Conservation (phyloP, 1,284 basidiomycete species). For the Blastosporella zonata region DNA sequence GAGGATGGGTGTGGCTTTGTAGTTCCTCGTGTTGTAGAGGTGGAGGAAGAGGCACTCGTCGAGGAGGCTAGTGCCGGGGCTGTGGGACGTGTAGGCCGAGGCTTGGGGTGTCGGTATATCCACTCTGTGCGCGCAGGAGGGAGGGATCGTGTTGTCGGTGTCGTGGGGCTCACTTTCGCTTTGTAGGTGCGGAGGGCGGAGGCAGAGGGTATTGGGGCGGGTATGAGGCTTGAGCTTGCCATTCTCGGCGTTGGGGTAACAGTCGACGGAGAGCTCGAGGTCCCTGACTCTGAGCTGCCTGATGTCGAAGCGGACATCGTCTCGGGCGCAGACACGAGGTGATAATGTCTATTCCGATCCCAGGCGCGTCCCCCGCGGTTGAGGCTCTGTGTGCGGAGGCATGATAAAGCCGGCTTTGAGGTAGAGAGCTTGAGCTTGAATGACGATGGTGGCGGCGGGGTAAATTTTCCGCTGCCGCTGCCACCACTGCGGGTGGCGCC, state of each 20-base stretch:
- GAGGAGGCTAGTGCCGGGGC: not conserved
- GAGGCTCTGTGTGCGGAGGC: conserved; percentile 2
- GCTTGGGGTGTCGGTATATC: conserved; percentile 45
- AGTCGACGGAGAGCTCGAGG: conserved; percentile 10
- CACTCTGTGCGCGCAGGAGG: conserved; percentile 22
- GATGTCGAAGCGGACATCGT: conserved; percentile 1
- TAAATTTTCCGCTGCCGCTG: not conserved
- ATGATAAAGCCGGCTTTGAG: conserved; percentile 2
- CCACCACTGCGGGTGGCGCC: not conserved
- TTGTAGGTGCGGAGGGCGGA: conserved; percentile 11
- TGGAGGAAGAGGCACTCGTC: conserved; percentile 15
- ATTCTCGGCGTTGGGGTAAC: conserved; percentile 1
- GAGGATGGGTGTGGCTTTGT: conserved; percentile 10
- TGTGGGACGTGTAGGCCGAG: conserved; percentile 24
- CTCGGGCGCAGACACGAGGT: no score
- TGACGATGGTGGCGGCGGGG: not conserved
- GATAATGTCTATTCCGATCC: not conserved
- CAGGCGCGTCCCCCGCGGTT: conserved; percentile 8
- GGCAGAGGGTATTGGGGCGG: conserved; percentile 12
- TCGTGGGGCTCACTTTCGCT: conserved; percentile 10
- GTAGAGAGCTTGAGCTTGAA: not conserved
- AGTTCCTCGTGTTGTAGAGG: conserved; percentile 21
- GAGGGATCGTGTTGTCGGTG: conserved; percentile 19
- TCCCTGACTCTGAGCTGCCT: not conserved
- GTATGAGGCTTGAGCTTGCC: conserved; percentile 9